phyloP scores from a whole-genome alignment of 2,329 filamentous ascomycete genomes.

The Ophiosphaerella narmari region DNA sequence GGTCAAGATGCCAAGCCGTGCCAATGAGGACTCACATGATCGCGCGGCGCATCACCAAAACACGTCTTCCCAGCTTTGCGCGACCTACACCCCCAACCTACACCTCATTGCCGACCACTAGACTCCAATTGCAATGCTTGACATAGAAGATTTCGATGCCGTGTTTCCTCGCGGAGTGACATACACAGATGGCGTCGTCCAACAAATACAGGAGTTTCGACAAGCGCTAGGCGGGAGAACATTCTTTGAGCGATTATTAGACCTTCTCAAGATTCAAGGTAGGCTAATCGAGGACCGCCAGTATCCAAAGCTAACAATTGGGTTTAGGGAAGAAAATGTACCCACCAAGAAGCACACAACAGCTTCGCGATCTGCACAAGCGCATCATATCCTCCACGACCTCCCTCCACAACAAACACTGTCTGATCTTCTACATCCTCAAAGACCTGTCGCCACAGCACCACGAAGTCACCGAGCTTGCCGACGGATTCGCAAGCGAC shows the following conservation, averaged over 20 bases:
- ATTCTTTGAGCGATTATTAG: conserved; percentile 80
- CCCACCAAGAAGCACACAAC: conserved; percentile 71
- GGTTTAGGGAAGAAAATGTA: conserved; percentile 65
- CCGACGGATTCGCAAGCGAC: conserved; percentile 63
- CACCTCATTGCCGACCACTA: not conserved
- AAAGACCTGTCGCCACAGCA: conserved; percentile 67
- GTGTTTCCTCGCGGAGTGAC: conserved; percentile 59
- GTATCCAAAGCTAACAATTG: not conserved
- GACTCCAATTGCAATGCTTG: conserved; percentile 55
- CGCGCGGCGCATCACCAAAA: conserved; percentile 18
- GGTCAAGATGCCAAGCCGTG: not conserved
- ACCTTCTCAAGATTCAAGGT: conserved; percentile 74
- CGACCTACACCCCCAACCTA: conserved; percentile 7
- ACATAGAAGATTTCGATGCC: conserved; percentile 69
- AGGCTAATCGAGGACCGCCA: conserved; percentile 17
- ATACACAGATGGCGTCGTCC: conserved; percentile 40
- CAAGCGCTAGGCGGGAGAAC: conserved; percentile 70
- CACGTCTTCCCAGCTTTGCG: conserved; percentile 14
- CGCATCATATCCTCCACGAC: conserved; percentile 69
- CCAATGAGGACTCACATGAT: conserved; percentile 14
- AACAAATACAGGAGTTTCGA: conserved; percentile 69
- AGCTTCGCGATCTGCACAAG: conserved; percentile 71
- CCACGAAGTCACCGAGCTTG: conserved; percentile 55
- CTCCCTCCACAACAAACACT: conserved; percentile 77
- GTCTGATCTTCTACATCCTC: conserved; percentile 81